A percentile compares a stretch with the other conserved stretches of the same genome.
Evolutionary conservation across 1,139 yeast genomes (phyloP).

Genomic region (Kluyveromyces marxianus): DNA sequence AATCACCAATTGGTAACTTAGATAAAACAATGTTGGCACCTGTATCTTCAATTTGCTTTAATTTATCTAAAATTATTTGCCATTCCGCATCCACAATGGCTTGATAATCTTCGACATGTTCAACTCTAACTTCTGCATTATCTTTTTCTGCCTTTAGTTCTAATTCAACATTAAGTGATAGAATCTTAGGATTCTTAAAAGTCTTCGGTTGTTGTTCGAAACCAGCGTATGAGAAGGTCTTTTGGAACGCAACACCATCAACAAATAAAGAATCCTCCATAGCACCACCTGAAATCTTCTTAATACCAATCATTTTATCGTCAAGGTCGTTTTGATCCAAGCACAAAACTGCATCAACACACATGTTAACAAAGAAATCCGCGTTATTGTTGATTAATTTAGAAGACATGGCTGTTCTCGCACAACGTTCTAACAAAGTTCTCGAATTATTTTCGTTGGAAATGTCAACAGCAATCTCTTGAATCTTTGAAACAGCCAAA

Average conservation of each 20-base stretch:
- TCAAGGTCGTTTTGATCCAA: conserved; percentile 80
- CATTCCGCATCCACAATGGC: conserved; percentile 98
- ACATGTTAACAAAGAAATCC: conserved; percentile 88
- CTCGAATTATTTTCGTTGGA: conserved; percentile 42
- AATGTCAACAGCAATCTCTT: conserved; percentile 68
- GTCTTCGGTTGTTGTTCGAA: conserved; percentile 96
- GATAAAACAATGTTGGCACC: conserved; percentile 94
- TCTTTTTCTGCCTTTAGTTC: conserved; percentile 98
- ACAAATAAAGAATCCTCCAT: conserved; percentile 88
- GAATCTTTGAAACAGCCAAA: conserved; percentile 65
- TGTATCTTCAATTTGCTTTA: conserved; percentile 70
- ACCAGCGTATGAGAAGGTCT: conserved; percentile 95
- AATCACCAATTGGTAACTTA: conserved; percentile 93
- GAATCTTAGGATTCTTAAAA: conserved; percentile 71
- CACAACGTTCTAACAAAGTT: conserved; percentile 81
- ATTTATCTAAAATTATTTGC: conserved; percentile 83
- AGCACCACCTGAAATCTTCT: conserved; percentile 93
- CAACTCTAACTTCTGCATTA: conserved; percentile 97
- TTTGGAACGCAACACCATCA: conserved; percentile 94
- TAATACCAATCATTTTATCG: conserved; percentile 87
- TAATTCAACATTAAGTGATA: conserved; percentile 82
- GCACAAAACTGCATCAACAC: conserved; percentile 86
- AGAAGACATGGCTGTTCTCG: conserved; percentile 95
- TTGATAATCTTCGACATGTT: conserved; percentile 89
- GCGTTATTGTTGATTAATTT: conserved; percentile 84